phyloP scores from a whole-genome alignment of 108 stramenopile genomes.

The Stephanodiscus triporus region DNA sequence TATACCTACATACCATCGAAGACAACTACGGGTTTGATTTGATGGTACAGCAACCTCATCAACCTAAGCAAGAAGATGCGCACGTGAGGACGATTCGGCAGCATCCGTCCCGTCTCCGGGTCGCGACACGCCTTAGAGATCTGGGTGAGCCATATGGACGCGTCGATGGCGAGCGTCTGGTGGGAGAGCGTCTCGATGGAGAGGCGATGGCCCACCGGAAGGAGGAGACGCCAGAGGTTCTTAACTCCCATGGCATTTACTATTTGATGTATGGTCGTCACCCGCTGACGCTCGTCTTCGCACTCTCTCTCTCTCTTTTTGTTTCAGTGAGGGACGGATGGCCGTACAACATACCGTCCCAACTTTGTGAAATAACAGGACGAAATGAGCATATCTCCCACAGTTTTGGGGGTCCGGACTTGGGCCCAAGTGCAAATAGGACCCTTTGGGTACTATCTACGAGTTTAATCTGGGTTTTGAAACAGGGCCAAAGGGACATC shows the following conservation, averaged over 20 bases:
- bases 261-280: too few relatives aligned
- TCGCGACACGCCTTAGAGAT: slow-evolving; percentile 98
- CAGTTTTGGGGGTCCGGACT: too few relatives aligned
- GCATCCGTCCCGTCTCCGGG: slow-evolving; percentile 80
- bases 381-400: too few relatives aligned
- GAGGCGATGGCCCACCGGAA: slow-evolving; percentile 93
- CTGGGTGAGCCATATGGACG: slow-evolving; percentile 96
- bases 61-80: slow-evolving; percentile 93
- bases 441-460: too few relatives aligned
- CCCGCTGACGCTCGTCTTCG: too few relatives aligned
- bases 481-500: too few relatives aligned
- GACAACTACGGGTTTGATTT: slow-evolving; percentile 96
- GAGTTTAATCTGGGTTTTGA: too few relatives aligned
- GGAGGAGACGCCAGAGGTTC: slow-evolving; percentile 90
- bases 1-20: slow-evolving; percentile 89
- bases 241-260: slow-evolving; percentile 97
- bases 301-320: too few relatives aligned
- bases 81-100: slow-evolving; percentile 90
- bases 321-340: too few relatives aligned
- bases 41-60: slow-evolving; percentile 91
- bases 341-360: too few relatives aligned
- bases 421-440: too few relatives aligned
- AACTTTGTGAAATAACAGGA: too few relatives aligned
- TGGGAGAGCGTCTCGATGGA: slow-evolving; percentile 96
- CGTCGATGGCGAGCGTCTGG: slow-evolving; percentile 96